Percentiles rank a stretch among this genome's conserved stretches.
Evolutionary conservation across 352 stramenopile species (phyloP).

Genomic region (Pythium myriotylum): DNA sequence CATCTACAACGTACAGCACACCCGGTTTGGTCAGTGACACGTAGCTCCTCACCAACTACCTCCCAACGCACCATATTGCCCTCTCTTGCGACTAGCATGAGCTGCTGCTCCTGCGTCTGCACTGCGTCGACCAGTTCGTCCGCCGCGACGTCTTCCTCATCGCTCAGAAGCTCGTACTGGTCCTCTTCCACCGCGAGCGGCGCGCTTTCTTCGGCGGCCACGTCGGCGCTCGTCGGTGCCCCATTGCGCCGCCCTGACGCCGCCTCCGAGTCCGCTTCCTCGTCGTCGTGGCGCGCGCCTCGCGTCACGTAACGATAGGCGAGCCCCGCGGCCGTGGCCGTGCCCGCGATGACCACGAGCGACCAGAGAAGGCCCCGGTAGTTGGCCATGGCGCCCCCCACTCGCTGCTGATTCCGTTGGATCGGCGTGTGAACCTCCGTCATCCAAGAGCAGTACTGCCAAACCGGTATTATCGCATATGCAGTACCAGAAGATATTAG

Average conservation of each 20-base stretch:
- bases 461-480: constrained; percentile 8
- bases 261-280: constrained; percentile 18
- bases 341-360: constrained; percentile 66
- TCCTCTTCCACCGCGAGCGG: constrained; percentile 24
- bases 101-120: constrained; percentile 41
- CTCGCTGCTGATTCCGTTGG: background rate
- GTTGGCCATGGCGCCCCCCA: constrained; percentile 31
- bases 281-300: constrained; percentile 25
- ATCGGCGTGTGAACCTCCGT: constrained; percentile 2
- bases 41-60: background rate
- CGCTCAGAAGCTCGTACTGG: constrained; percentile 46
- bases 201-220: constrained; percentile 1
- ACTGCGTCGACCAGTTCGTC: constrained; percentile 23
- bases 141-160: constrained; percentile 38
- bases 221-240: background rate
- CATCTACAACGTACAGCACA: constrained; percentile 35
- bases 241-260: constrained; percentile 14
- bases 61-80: constrained; percentile 49
- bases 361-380: constrained; percentile 67
- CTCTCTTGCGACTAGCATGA: constrained; percentile 42
- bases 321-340: constrained; percentile 55
- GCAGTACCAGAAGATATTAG: background rate
- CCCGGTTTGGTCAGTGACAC: constrained; percentile 8
- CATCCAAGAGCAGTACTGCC: background rate
- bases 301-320: constrained; percentile 70